Conservation (phyloP, 768 basidiomycete species). For the Calocera cornea region DNA sequence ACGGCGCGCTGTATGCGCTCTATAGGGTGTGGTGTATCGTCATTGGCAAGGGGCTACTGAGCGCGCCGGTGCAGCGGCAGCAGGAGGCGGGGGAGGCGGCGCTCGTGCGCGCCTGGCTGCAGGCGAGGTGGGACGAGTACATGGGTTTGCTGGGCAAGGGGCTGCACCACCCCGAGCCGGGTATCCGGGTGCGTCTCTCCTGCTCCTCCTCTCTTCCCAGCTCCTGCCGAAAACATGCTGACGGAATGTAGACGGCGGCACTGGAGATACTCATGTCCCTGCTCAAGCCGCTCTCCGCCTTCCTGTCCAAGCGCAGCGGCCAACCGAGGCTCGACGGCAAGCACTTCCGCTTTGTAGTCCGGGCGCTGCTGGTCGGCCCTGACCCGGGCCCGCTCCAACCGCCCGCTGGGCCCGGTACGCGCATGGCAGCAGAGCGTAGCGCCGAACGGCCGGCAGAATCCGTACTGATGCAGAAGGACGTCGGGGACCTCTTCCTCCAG, state of each 20-base stretch:
- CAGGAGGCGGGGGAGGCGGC: slow-evolving; percentile 45
- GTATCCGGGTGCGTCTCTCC: slow-evolving; percentile 45
- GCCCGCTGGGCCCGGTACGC: too few relatives aligned
- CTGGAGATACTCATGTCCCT: slow-evolving; percentile 65
- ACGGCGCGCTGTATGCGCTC: slow-evolving; percentile 66
- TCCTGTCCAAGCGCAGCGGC: slow-evolving; percentile 22
- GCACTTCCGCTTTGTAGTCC: slow-evolving; percentile 52
- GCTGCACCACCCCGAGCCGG: slow-evolving; percentile 62
- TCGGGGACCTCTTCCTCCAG: slow-evolving; percentile 48
- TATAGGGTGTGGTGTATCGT: slow-evolving; percentile 64
- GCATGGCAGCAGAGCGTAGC: too few relatives aligned
- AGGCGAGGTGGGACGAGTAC: slow-evolving; percentile 59
- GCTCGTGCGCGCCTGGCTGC: slow-evolving; percentile 63
- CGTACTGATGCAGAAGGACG: slow-evolving; percentile 31
- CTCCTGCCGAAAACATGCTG: too few relatives aligned
- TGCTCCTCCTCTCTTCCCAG: background rate
- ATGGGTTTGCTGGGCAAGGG: slow-evolving; percentile 53
- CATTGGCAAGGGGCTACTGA: slow-evolving; percentile 44
- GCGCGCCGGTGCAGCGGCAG: slow-evolving; percentile 29
- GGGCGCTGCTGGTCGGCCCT: slow-evolving; percentile 49
- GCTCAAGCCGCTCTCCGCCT: slow-evolving; percentile 57
- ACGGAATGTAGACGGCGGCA: slow-evolving; percentile 43
- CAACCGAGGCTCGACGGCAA: slow-evolving; percentile 55
- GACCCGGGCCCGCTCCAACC: slow-evolving; percentile 23
- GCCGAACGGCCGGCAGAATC: too few relatives aligned